phyloP scores from a whole-genome alignment of 306 rosid species.

The Cotoneaster glaucophyllus region DNA sequence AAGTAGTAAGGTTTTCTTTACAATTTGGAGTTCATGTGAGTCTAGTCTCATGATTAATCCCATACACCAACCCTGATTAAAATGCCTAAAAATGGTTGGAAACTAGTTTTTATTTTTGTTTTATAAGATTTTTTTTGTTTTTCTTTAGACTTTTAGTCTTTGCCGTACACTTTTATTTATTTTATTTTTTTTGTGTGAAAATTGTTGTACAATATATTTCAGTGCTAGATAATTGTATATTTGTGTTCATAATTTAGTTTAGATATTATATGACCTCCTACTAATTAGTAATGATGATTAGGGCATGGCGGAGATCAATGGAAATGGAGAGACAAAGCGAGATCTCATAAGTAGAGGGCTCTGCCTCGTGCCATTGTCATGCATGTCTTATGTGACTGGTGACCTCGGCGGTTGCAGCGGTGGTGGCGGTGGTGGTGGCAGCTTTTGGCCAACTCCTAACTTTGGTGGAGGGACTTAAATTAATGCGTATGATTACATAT shows the following conservation, averaged over 20 bases:
- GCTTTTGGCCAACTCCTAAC: conserved; percentile 49
- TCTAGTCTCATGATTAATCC: not conserved
- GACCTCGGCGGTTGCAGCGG: conserved; percentile 17
- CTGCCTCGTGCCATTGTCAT: conserved; percentile 75
- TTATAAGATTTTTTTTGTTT: not conserved
- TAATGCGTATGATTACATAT: not conserved
- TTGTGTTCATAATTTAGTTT: not conserved
- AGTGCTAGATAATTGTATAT: not conserved
- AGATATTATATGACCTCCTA: too few relatives aligned
- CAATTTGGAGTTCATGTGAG: not conserved
- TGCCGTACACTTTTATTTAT: not conserved
- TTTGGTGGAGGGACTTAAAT: conserved; percentile 38
- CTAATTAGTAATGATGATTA: conserved; percentile 3
- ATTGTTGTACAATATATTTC: not conserved
- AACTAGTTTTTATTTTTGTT: not conserved
- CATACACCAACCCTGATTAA: not conserved
- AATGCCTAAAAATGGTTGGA: not conserved
- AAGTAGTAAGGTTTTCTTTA: not conserved
- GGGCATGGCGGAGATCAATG: conserved; percentile 28
- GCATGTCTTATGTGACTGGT: conserved; percentile 66
- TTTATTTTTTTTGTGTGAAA: not conserved
- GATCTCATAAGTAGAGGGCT: conserved; percentile 80
- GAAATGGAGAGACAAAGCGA: conserved; percentile 32
- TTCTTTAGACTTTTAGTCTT: not conserved
- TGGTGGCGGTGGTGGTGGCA: conserved; percentile 1